Base-by-base conservation (phyloP, 768 basidiomycete genomes). In the Candolleomyces efflorescens region DNA sequence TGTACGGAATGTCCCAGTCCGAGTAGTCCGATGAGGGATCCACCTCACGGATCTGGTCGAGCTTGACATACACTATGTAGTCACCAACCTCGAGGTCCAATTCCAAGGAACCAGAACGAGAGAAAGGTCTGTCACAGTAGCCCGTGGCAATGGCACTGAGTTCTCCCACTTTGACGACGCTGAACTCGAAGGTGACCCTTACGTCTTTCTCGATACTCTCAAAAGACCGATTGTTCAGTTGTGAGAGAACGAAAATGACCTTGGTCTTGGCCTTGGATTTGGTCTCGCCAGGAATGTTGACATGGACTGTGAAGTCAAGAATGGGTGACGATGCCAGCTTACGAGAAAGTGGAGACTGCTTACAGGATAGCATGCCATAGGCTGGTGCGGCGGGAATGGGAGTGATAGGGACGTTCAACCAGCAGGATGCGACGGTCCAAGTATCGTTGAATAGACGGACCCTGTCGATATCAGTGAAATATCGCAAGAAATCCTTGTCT, bases 331-430 rank as follows among this genome's bases (percentile, higher is more conserved):
- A 11, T 24, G 51, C 32, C 17, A 27, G 39, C 53, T 39, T 43
- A 49, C 24, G 24, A 54, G 10, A 22, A 36, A 23, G 3, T 23
- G 5, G 15, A 9, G 24, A n/a, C 6, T 6, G 39, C 60, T 50
- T 56, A 80, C 79, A 82, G 5, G 75, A 71, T 13, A 82, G 66
- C 52, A 81, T 80, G 15, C 79, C 80, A 53, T 71, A 78, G 12
- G 73, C 69, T 77, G 78, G 81, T 0, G 75, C 74, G 45, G 72
- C 67, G 9, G 71, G 64, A 37, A 70, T 67, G 3, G 72, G 68
- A 23, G 68, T 67, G 0, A 67, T 56, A 7, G 68, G 72, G 5
- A 77, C 69, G 18, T 69, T 67, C 6, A 79, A 58, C 78, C 78
- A 80, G 32, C 74, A 68, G 13, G 74, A 73, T 15, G 73, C 72